Evolutionary conservation across 164 flowering plant species (phyloP), one percentile per base, ranked within the genome.

Genomic region (Vitis labrusca): DNA sequence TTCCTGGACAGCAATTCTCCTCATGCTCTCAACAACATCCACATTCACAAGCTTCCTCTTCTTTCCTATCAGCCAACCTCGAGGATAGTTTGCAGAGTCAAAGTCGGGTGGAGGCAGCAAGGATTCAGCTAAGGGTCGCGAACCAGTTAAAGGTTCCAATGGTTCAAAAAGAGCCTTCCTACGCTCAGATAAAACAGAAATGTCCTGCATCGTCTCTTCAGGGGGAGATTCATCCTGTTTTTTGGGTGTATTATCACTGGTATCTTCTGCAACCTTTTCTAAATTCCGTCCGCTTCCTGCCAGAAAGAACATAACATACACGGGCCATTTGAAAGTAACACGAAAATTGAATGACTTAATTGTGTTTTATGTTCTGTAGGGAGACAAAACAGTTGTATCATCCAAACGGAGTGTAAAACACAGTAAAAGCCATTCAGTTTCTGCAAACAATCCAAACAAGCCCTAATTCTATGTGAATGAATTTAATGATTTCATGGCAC

Each of bases 1-100:
- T 77, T 94, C 98, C 64, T 91, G 98, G 19, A 94, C 81, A 3
- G 98, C 98, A 74, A 92, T 91, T 74, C 93, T 82, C 9, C 97
- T 75, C 98, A 94, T 94, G 79, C 95, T 92, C 73, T 94, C 98
- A 16, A 94, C 98, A 47, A 94, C 97, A 74, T 94, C 97, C n/a
- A 91, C 97, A 76, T 94, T 94, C 5, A 94, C 98, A 9, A 94
- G 89, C 86, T 94, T 94, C 29, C 98, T 84, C 79, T 87, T 94
- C 91, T 94, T 94, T 10, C 98, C 97, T n/a, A 89, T 75, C 71
- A 94, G 74, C 97, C 98, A 94, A 19, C 97, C 97, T 61, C 69
- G 74, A 0, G 98, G 98, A 66, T 94, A 92, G 70, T 64, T 76
- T 30, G 98, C 82, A 2, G 88, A 10, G n/a, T 94, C 98, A 51